A percentile compares a stretch with the other conserved stretches of the same genome.
Evolutionary conservation across 495 filamentous ascomycete species (phyloP).

Genomic region (Penicillium bovifimosum): DNA sequence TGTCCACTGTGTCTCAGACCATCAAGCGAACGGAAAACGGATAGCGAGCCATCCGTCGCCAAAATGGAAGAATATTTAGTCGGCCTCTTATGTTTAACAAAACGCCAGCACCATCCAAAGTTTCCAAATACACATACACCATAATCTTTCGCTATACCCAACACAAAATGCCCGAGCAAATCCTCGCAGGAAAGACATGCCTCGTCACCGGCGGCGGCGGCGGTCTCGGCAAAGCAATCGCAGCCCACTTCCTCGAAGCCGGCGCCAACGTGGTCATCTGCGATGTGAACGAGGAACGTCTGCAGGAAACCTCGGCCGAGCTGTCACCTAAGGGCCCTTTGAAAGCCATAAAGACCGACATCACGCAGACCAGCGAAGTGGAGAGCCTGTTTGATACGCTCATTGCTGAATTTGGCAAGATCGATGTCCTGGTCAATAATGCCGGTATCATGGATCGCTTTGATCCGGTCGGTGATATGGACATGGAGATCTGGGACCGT

Average conservation of each 20-base stretch:
- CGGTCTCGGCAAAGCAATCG: constrained; percentile 43
- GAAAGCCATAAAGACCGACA: constrained; percentile 36
- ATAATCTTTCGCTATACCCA: neutral
- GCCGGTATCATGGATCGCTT: constrained; percentile 53
- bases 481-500: constrained; percentile 49
- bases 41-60: constrained; percentile 5
- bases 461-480: constrained; percentile 47
- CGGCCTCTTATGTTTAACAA: neutral
- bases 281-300: constrained; percentile 34
- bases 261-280: constrained; percentile 42
- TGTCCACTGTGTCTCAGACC: neutral
- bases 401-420: constrained; percentile 25
- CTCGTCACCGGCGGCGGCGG: constrained; percentile 39
- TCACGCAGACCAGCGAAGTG: constrained; percentile 31
- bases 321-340: constrained; percentile 33
- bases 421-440: constrained; percentile 42
- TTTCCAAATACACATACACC: neutral
- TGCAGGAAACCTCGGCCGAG: constrained; percentile 33
- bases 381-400: constrained; percentile 33
- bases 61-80: constrained; percentile 4
- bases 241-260: constrained; percentile 30
- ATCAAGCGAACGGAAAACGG: constrained; percentile 10
- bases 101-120: neutral
- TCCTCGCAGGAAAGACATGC: constrained; percentile 32
- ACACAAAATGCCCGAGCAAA: constrained; percentile 18